Evolutionary conservation across 2,329 filamentous ascomycete species (phyloP), one percentile per base, ranked within the genome.

Genomic region (Chrysoporthe puriensis): DNA sequence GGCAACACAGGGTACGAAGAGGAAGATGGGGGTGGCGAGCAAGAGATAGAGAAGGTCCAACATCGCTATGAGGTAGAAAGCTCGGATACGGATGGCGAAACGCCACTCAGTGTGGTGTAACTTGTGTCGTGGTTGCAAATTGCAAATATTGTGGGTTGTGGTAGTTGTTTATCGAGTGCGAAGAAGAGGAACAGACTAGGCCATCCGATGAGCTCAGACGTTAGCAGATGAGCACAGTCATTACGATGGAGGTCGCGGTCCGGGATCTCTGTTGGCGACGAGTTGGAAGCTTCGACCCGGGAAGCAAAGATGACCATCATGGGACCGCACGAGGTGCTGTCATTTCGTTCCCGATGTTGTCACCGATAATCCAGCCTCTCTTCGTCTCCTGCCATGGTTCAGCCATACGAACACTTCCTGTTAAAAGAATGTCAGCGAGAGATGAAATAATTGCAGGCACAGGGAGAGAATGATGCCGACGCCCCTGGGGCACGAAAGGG

Each of bases 1-100:
- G 5, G 57, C 48, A 42, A 68, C 18, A 57, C 62, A 26, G 32
- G 50, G 42, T 18, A 56, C 56, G 40, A 48, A 34, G n/a, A 65
- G 48, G n/a, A 60, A 50, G 48, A 50, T 26, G 13, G 21, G 46
- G 11, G 26, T 32, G 34, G n/a, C 21, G n/a, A 63, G 46, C 2
- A 42, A 21, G 11, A 40, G 11, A 21, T 9, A 14, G 46, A 42
- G 34, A 54, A 13, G 36, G 26, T 4, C 5, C 7, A 32, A n/a
- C 34, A 63, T 32, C 11, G 14, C n/a, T 21, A 32, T 6, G n/a
- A 18, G 48, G 21, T 18, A 32, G 44, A 42, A 18, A 63, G 54
- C 18, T 36, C 32, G 18, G 14, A 16, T 6, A 2, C 4, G 14
- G 14, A 5, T n/a, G 54, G 13, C 1, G 54, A 40, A 40, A 36